Evolutionary conservation across 2,329 filamentous ascomycete species (phyloP).

Genomic region (Cercospora sp.): DNA sequence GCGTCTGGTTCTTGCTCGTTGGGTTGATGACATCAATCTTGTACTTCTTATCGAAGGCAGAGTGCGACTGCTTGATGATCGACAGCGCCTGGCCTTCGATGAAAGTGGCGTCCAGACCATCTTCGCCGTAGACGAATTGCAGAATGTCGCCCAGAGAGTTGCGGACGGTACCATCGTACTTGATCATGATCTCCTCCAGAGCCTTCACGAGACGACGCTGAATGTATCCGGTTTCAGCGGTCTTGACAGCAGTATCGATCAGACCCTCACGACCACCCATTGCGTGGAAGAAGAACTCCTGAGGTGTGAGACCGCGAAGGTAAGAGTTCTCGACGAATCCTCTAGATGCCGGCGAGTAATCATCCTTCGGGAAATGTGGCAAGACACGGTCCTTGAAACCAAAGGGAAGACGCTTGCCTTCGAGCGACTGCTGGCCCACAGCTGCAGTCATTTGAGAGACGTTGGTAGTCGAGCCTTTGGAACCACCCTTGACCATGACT

Average conservation of each 20-base stretch:
- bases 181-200: slow-evolving; percentile 93
- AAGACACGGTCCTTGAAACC: slow-evolving; percentile 98
- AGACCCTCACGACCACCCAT: slow-evolving; percentile 99
- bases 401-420: slow-evolving; percentile 98
- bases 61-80: slow-evolving; percentile 76
- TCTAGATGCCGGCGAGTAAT: slow-evolving; percentile 94
- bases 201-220: slow-evolving; percentile 98
- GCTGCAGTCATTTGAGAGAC: slow-evolving; percentile 99
- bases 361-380: slow-evolving; percentile 98
- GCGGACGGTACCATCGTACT: slow-evolving; percentile 94
- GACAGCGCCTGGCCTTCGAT: slow-evolving; percentile 94
- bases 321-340: slow-evolving; percentile 99
- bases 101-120: slow-evolving; percentile 87
- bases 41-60: slow-evolving; percentile 77
- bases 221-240: slow-evolving; percentile 97
- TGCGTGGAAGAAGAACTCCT: slow-evolving; percentile 99
- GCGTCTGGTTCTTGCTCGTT: slow-evolving; percentile 50
- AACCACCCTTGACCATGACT: slow-evolving; percentile 93
- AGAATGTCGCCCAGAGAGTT: slow-evolving; percentile 96
- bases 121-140: slow-evolving; percentile 96
- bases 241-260: slow-evolving; percentile 99
- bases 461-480: slow-evolving; percentile 98
- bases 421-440: slow-evolving; percentile 96
- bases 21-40: slow-evolving; percentile 83
- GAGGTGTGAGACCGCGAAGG: slow-evolving; percentile 87